Evolutionary conservation across 1,139 yeast species (phyloP), one percentile per base, ranked within the genome.

Genomic region (Oligophagozyma castellii): DNA sequence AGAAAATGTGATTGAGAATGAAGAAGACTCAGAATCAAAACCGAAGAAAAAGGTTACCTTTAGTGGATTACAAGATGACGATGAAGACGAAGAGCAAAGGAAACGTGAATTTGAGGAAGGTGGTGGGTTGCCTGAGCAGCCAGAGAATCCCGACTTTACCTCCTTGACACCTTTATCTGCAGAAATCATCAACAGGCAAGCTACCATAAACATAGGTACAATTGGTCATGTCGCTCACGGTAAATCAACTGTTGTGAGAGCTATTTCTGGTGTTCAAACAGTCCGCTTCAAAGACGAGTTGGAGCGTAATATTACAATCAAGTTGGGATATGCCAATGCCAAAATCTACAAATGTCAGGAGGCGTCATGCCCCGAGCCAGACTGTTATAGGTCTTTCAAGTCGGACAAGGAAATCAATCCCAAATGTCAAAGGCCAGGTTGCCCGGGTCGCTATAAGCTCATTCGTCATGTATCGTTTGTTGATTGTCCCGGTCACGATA

Each of bases 401-500:
- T 79, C 94, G 28, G 95, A 83, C 53, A 86, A 81, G 59, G 98
- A 89, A 61, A 79, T 89, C 44, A 71, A 73, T 53, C 98, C 98
- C 42, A 80, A 77, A 54, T 83, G 96, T 62, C 78, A 76, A 53
- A 70, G 80, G 40, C 75, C 76, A 38, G 94, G 92, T 10, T 77
- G 86, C 55, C 63, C 66, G 34, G 94, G 95, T 38, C 80, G 94
- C 54, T 86, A 84, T 60, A 70, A 72, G 49, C 67, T 92, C 43
- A 73, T 84, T 29, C 83, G 99, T 61, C 99, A 92, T 55, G 98
- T 92, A 33, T 84, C 95, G 5, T 92, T 92, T 49, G 98, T 92
- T 37, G 99, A 92, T 67, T 92, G 98, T 66, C 99, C 99, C 35
- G 99, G 98, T 57, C 99, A 92, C 80, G 99, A 92, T 68, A 89